Percentiles rank a stretch among this genome's conserved stretches.
Conservation (phyloP, 2,329 filamentous ascomycete genomes). For the Alternaria sp. region DNA sequence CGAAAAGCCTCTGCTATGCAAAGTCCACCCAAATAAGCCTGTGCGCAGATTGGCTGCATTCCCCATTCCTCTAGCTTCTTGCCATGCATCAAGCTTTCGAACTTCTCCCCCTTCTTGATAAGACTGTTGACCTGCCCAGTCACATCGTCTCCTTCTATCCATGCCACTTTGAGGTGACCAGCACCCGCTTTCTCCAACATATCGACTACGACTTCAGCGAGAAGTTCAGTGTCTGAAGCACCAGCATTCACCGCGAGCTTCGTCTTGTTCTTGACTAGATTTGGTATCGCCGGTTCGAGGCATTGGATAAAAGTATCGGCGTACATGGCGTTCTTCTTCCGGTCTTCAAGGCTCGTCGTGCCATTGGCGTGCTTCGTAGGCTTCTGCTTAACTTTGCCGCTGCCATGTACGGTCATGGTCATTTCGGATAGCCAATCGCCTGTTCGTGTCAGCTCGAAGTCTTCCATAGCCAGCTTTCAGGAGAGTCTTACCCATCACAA, state of each 20-base stretch:
- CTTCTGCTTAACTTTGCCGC: conserved; percentile 43
- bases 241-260: conserved; percentile 63
- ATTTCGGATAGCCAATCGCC: conserved; percentile 40
- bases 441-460: not conserved
- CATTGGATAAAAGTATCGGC: conserved; percentile 57
- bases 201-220: conserved; percentile 20
- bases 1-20: conserved; percentile 36
- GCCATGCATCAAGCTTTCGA: conserved; percentile 50
- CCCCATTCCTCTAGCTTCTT: conserved; percentile 46
- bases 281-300: conserved; percentile 36
- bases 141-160: conserved; percentile 31
- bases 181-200: conserved; percentile 14
- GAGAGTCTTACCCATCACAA: conserved; percentile 27
- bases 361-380: conserved; percentile 32
- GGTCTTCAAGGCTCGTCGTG: conserved; percentile 49
- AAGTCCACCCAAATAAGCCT: conserved; percentile 20
- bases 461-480: not conserved
- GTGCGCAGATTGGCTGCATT: conserved; percentile 29
- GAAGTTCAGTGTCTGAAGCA: conserved; percentile 57
- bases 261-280: conserved; percentile 25
- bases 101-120: conserved; percentile 43
- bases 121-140: conserved; percentile 39
- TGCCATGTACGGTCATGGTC: conserved; percentile 38
- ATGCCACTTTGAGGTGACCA: conserved; percentile 28
- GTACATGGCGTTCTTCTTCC: conserved; percentile 35